phyloP scores from a whole-genome alignment of 2,329 filamentous ascomycete genomes.

The Alternaria arborescens region DNA sequence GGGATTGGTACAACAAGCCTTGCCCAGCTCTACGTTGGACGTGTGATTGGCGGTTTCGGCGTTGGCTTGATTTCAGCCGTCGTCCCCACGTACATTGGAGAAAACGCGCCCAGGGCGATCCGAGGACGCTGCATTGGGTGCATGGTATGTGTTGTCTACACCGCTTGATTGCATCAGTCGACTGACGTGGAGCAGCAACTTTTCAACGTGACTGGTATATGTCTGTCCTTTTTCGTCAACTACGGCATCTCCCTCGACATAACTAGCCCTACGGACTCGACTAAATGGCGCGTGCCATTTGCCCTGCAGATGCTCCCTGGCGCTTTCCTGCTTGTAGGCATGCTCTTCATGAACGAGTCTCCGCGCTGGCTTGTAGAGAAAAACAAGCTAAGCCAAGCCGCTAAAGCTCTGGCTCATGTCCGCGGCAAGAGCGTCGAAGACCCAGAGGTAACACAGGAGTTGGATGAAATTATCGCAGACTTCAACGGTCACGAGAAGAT shows the following conservation, averaged over 20 bases:
- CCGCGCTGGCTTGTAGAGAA: slow-evolving; percentile 65
- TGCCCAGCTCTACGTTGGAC: slow-evolving; percentile 53
- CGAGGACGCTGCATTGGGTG: slow-evolving; percentile 51
- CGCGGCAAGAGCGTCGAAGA: slow-evolving; percentile 49
- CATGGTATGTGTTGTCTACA: slow-evolving; percentile 26
- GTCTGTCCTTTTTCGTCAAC: slow-evolving; percentile 62
- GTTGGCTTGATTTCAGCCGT: slow-evolving; percentile 55
- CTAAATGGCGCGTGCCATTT: slow-evolving; percentile 64
- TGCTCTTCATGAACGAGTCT: slow-evolving; percentile 62
- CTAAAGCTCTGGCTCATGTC: slow-evolving; percentile 51
- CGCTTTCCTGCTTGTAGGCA: slow-evolving; percentile 58
- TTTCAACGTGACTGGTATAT: slow-evolving; percentile 58
- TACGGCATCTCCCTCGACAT: slow-evolving; percentile 60
- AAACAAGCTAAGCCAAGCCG: slow-evolving; percentile 57
- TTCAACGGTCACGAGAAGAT: slow-evolving; percentile 56
- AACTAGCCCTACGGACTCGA: slow-evolving; percentile 49
- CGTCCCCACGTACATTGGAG: slow-evolving; percentile 57
- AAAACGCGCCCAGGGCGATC: slow-evolving; percentile 56
- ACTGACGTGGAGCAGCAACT: slow-evolving; percentile 35
- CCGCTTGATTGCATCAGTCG: neutral
- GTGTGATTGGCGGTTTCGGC: slow-evolving; percentile 56
- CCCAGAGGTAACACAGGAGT: slow-evolving; percentile 49
- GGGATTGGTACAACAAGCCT: slow-evolving; percentile 47
- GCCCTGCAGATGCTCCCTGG: slow-evolving; percentile 63
- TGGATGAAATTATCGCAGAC: slow-evolving; percentile 54